These are phyloP conservation scores for Cerioporus squamosus DNA, from an alignment of 1,284 basidiomycete genomes.

Conservation along the genomic window DNA sequence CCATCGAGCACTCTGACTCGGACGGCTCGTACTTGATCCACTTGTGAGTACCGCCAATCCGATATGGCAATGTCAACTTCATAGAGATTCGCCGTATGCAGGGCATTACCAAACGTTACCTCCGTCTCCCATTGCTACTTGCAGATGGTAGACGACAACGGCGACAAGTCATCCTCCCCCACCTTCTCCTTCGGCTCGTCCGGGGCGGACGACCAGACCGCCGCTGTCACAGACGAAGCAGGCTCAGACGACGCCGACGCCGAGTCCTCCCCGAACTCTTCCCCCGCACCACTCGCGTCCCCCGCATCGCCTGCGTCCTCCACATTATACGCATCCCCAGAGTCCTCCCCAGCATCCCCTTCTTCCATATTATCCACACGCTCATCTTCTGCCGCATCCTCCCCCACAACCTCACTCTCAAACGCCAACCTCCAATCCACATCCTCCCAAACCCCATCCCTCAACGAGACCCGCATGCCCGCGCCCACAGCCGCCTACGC, in stretches of 20 bases:
- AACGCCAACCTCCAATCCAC: slow-evolving; percentile 4
- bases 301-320: background rate
- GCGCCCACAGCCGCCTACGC: slow-evolving; percentile 46
- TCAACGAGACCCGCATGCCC: slow-evolving; percentile 36
- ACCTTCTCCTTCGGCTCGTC: slow-evolving; percentile 40
- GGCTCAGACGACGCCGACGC: background rate
- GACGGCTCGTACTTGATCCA: slow-evolving; percentile 35
- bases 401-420: background rate
- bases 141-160: slow-evolving; percentile 46
- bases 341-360: background rate
- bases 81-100: slow-evolving; percentile 13
- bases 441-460: slow-evolving; percentile 15
- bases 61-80: background rate
- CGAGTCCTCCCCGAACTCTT: background rate
- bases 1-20: slow-evolving; percentile 36
- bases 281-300: background rate
- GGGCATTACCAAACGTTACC: slow-evolving; percentile 39
- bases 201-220: background rate
- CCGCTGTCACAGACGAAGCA: background rate
- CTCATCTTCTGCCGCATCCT: slow-evolving; percentile 9
- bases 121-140: slow-evolving; percentile 37
- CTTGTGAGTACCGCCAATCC: slow-evolving; percentile 25
- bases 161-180: slow-evolving; percentile 41
- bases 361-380: background rate
- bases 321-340: background rate